phyloP scores from a whole-genome alignment of 1,284 basidiomycete species.

The Cutaneotrichosporon sp. region DNA sequence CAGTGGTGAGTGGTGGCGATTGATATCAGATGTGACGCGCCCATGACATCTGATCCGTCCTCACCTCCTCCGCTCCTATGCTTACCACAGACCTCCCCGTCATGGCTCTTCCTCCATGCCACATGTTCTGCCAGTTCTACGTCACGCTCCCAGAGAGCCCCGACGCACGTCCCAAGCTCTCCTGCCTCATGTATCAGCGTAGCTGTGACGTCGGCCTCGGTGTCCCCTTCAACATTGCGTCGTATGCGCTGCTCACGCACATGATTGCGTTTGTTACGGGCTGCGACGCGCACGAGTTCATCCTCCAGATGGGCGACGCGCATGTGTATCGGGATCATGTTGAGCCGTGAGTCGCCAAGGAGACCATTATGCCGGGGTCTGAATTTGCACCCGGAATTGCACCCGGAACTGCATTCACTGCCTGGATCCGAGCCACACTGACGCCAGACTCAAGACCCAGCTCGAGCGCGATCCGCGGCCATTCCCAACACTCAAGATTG shows the following conservation, averaged over 20 bases:
- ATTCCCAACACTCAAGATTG: constrained; percentile 80
- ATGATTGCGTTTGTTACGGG: constrained; percentile 91
- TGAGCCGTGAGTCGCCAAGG: constrained; percentile 57
- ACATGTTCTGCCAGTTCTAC: constrained; percentile 98
- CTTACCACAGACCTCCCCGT: constrained; percentile 68
- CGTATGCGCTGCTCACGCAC: constrained; percentile 92
- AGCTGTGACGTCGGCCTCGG: constrained; percentile 96
- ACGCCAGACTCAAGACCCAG: constrained; percentile 64
- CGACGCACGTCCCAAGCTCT: constrained; percentile 66
- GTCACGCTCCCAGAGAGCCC: constrained; percentile 69
- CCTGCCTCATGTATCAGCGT: constrained; percentile 96
- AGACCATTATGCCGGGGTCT: no score
- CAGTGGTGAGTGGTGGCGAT: constrained; percentile 63
- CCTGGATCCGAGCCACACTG: neutral
- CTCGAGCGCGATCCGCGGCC: constrained; percentile 71
- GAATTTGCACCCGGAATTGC: no score
- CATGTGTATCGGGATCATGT: constrained; percentile 95
- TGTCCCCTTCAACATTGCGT: constrained; percentile 98
- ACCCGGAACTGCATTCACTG: no score
- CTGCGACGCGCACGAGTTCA: constrained; percentile 81
- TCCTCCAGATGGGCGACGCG: constrained; percentile 93
- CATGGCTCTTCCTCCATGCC: constrained; percentile 98
- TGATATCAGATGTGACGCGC: neutral
- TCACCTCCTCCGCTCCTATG: neutral
- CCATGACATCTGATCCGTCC: neutral